Base-by-base conservation (phyloP, 1,284 basidiomycete genomes). In the Takashimella koratensis region DNA sequence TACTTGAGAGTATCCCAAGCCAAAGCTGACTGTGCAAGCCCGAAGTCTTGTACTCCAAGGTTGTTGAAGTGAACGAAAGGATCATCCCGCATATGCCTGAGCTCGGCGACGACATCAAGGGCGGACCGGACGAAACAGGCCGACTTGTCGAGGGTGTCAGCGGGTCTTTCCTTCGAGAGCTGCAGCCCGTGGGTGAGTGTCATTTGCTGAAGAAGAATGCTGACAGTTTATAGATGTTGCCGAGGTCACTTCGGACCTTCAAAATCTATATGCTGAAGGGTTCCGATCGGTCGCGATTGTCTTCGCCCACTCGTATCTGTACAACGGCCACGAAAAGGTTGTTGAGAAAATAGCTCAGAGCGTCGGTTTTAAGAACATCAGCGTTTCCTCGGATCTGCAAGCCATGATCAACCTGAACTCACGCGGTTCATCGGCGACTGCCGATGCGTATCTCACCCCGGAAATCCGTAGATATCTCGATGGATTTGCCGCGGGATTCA, bases 201-300 rank as follows among this genome's bases (percentile, higher is more conserved):
- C 30, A 36, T 36, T 8, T 36, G 30, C 10, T 8, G n/a, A 36
- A 16, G 10, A n/a, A n/a, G n/a, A n/a, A n/a, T n/a, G n/a, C 30
- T 36, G 10, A 36, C 8, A 94, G 93, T 92, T 1, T 94, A 82
- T 36, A 36, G 8, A 36, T 16, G 16, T 36, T 36, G 51, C 53
- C 3, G 25, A n/a, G 5, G 52, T 64, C 8, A 53, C 45, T 25
- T 30, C 19, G n/a, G 60, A 66, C 23, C 53, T 66, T 12, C 49
- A 55, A 25, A 27, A 36, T 5, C 53, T 66, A 5, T 64, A 56
- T 47, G 57, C 54, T 13, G 43, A 56, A 13, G 64, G 57, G 5
- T 63, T 58, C 41, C 36, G 61, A 19, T 64, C 64, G 3, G 44
- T 66, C 22, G 60, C 64, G 10, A 58, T 66, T 10, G 58, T 56